Conservation (phyloP, 164 flowering plant species). For the Magnolia kwangsiensis region DNA sequence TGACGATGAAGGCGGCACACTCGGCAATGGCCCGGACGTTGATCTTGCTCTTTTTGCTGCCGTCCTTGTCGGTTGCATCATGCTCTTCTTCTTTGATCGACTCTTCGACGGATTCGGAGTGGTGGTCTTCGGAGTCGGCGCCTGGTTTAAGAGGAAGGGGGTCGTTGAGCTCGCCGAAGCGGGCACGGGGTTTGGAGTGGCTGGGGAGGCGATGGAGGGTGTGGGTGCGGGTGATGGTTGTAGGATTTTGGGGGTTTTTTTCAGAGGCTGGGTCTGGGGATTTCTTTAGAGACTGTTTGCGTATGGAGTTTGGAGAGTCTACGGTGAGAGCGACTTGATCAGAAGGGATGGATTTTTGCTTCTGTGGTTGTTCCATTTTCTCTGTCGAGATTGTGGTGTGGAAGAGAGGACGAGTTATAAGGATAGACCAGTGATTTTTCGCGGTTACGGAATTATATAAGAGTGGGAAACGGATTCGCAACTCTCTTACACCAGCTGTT, state of each 20-base stretch:
- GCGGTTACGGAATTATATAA: no score
- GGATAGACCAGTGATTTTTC: no score
- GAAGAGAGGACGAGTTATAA: neutral
- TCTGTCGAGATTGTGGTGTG: neutral
- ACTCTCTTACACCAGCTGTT: no score
- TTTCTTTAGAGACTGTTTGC: neutral
- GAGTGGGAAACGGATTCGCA: no score
- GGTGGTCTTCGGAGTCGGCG: neutral
- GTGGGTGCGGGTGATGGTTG: constrained; percentile 4
- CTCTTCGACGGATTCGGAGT: neutral
- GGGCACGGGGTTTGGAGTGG: neutral
- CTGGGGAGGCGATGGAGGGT: constrained; percentile 20
- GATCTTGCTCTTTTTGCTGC: neutral
- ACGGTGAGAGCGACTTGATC: neutral
- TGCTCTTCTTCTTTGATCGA: neutral
- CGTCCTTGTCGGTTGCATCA: neutral
- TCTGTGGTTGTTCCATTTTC: neutral
- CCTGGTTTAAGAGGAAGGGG: neutral
- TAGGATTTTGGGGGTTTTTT: neutral
- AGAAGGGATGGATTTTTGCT: neutral
- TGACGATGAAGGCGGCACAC: no score
- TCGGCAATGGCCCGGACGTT: no score
- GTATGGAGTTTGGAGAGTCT: neutral
- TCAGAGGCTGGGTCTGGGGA: neutral
- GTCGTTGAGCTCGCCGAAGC: neutral